phyloP scores from a whole-genome alignment of 495 filamentous ascomycete species.

The Penicillium cinerascens region DNA sequence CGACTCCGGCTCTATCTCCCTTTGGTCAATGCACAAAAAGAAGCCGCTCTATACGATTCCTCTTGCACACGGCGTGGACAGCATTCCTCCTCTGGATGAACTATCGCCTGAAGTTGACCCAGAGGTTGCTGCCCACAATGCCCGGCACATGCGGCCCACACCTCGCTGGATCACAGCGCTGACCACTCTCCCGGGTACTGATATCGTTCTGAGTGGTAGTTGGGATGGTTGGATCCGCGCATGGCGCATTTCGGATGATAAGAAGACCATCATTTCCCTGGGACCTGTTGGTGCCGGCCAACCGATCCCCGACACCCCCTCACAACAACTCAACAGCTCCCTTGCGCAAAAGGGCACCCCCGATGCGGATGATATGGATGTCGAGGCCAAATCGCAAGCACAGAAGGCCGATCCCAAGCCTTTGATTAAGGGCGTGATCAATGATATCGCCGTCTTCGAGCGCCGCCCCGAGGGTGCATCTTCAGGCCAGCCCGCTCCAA shows the following conservation, averaged over 20 bases:
- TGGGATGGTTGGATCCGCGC: conserved; percentile 87
- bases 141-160: conserved; percentile 38
- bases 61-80: conserved; percentile 79
- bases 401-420: conserved; percentile 24
- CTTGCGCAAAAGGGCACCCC: conserved; percentile 27
- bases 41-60: conserved; percentile 81
- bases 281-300: conserved; percentile 57
- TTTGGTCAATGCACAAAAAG: conserved; percentile 94
- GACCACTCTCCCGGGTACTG: conserved; percentile 77
- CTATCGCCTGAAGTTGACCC: conserved; percentile 66
- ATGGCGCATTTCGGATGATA: conserved; percentile 83
- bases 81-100: conserved; percentile 58
- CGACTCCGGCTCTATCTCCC: conserved; percentile 77
- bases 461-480: conserved; percentile 35
- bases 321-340: conserved; percentile 34
- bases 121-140: conserved; percentile 55
- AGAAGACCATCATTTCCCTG: conserved; percentile 67
- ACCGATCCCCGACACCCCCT: conserved; percentile 32
- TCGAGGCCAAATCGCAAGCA: conserved; percentile 13
- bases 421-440: conserved; percentile 70
- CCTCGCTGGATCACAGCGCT: conserved; percentile 91
- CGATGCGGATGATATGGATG: conserved; percentile 21
- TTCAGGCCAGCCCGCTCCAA: conserved; percentile 20
- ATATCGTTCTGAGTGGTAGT: conserved; percentile 82
- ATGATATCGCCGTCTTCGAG: conserved; percentile 82